A percentile compares a stretch with the other conserved stretches of the same genome.
Conservation (phyloP, 257 asterid species). For the Nicotiana benthamiana region DNA sequence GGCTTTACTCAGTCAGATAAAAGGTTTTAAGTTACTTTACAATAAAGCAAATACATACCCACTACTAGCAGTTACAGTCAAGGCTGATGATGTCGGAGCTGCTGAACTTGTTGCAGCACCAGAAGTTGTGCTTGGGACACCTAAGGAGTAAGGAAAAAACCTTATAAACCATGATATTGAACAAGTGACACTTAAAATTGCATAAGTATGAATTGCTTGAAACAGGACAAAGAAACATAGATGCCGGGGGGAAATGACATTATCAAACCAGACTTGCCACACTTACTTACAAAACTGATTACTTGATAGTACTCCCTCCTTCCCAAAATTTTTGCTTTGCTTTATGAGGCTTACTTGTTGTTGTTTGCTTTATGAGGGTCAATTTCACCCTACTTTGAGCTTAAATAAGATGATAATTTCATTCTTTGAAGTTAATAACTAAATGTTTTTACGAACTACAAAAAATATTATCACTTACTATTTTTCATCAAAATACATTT, state of each 20-base stretch:
- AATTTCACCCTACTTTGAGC: background rate
- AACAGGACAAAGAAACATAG: background rate
- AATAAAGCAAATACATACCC: conserved; percentile 45
- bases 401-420: background rate
- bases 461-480: background rate
- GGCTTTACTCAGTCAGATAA: background rate
- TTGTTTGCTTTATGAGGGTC: background rate
- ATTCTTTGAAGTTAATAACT: background rate
- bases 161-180: conserved; percentile 13
- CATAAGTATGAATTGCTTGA: background rate
- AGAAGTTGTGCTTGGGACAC: conserved; percentile 36
- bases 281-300: background rate
- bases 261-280: background rate
- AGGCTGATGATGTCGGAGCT: conserved; percentile 52
- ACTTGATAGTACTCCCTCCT: background rate
- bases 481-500: background rate
- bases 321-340: background rate
- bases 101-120: conserved; percentile 39
- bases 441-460: background rate
- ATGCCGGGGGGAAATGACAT: background rate
- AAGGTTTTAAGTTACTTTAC: background rate
- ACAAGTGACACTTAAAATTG: background rate
- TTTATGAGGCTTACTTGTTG: background rate
- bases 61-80: conserved; percentile 52
- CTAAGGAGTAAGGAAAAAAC: conserved; percentile 12